Percentiles rank a stretch among this genome's conserved stretches.
phyloP scores from a whole-genome alignment of 805 yeast genomes.

The Candida lessepsii region DNA sequence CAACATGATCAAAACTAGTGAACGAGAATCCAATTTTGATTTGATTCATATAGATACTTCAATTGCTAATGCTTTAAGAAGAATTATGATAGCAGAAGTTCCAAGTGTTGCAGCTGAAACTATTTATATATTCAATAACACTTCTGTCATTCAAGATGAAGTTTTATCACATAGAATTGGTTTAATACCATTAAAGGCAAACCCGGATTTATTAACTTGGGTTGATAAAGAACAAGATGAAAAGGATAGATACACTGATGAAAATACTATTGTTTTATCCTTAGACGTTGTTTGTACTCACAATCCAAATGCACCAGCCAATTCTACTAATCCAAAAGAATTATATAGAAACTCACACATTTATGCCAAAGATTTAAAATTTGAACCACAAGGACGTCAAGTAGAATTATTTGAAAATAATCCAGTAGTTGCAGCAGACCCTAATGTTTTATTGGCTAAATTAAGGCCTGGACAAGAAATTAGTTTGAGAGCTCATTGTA shows the following conservation, averaged over 20 bases:
- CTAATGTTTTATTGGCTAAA: slow-evolving; percentile 86
- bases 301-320: slow-evolving; percentile 79
- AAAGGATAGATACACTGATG: slow-evolving; percentile 71
- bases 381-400: slow-evolving; percentile 91
- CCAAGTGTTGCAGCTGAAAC: slow-evolving; percentile 95
- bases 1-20: slow-evolving; percentile 61
- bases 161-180: slow-evolving; percentile 96
- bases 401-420: slow-evolving; percentile 60
- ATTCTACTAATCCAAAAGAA: slow-evolving; percentile 76
- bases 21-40: slow-evolving; percentile 82
- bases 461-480: slow-evolving; percentile 97
- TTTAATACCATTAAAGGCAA: slow-evolving; percentile 82
- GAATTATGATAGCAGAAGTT: slow-evolving; percentile 95
- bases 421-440: slow-evolving; percentile 79
- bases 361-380: slow-evolving; percentile 85
- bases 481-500: slow-evolving; percentile 82
- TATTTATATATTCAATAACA: slow-evolving; percentile 86
- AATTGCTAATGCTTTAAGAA: slow-evolving; percentile 91
- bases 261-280: slow-evolving; percentile 82
- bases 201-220: slow-evolving; percentile 89
- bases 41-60: slow-evolving; percentile 85
- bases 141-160: slow-evolving; percentile 96
- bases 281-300: slow-evolving; percentile 81
- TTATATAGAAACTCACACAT: slow-evolving; percentile 81
- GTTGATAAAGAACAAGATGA: slow-evolving; percentile 64